Conservation (phyloP, 257 asterid genomes). For the Jacaranda mimosifolia region DNA sequence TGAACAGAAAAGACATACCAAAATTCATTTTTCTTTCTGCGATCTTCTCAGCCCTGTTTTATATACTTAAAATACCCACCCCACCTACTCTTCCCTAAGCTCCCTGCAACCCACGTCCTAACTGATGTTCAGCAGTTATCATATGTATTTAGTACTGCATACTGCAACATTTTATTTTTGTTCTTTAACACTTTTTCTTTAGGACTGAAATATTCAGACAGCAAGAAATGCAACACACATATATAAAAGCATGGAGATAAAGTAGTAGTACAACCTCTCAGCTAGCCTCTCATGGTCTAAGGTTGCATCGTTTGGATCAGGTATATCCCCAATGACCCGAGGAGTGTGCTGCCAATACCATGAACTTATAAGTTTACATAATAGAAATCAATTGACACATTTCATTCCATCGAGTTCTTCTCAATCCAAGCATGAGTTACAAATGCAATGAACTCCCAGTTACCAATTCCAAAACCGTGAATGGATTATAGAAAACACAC, state of each 20-base stretch:
- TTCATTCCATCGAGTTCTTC: not conserved
- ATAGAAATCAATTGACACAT: conserved; percentile 27
- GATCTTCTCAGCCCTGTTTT: too few species aligned
- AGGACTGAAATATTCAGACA: too few species aligned
- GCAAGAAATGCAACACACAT: not conserved
- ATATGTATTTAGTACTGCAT: too few species aligned
- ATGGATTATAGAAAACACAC: not conserved
- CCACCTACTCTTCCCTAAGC: too few species aligned
- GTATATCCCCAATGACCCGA: conserved; percentile 76
- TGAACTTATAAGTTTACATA: conserved; percentile 40
- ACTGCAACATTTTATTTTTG: too few species aligned
- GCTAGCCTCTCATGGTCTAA: conserved; percentile 89
- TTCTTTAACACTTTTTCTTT: too few species aligned
- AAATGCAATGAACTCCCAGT: not conserved
- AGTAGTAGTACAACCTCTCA: conserved; percentile 56
- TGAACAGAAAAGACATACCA: too few species aligned
- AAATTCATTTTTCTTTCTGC: too few species aligned
- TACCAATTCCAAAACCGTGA: not conserved
- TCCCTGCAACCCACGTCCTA: too few species aligned
- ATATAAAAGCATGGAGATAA: conserved; percentile 32
- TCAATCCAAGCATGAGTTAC: conserved; percentile 18
- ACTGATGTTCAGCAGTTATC: too few species aligned
- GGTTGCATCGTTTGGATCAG: conserved; percentile 86
- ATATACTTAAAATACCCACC: too few species aligned
- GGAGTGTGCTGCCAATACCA: conserved; percentile 88